Evolutionary conservation across 108 stramenopile genomes (phyloP).

Genomic region (Pseudonitzschia delicatissima): DNA sequence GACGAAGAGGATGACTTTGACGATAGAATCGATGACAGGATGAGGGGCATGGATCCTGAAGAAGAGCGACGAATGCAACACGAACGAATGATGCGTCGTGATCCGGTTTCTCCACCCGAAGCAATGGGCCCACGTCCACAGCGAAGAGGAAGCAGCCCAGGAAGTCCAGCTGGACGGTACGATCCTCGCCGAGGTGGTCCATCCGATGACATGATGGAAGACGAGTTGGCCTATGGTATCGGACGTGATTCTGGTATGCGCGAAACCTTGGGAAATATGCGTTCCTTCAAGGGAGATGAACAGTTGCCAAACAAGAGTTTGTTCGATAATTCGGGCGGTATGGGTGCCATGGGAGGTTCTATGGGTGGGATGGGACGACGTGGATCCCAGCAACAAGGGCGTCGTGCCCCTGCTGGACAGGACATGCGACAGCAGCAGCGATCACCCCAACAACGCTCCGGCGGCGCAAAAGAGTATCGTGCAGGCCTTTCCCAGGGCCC

Average conservation of each 20-base stretch:
- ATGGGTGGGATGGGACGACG: background rate
- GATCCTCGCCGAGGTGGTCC: slow-evolving; percentile 4
- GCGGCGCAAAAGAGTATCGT: background rate
- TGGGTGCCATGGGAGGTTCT: background rate
- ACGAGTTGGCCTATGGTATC: slow-evolving; percentile 5
- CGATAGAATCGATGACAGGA: background rate
- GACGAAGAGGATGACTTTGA: background rate
- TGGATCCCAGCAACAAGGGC: background rate
- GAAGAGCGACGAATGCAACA: slow-evolving; percentile 13
- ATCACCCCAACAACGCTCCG: background rate
- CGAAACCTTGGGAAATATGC: slow-evolving; percentile 1
- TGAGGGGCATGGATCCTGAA: slow-evolving; percentile 8
- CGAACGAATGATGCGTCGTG: slow-evolving; percentile 4
- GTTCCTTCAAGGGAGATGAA: slow-evolving; percentile 8
- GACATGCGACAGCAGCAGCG: background rate
- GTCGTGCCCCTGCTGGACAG: background rate
- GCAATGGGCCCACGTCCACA: slow-evolving; percentile 9
- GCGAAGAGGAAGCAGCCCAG: background rate
- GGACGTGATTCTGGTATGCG: background rate
- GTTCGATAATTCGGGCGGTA: background rate
- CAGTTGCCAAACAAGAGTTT: slow-evolving; percentile 4
- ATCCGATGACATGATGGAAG: background rate
- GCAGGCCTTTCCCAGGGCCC: background rate
- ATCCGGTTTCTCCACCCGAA: slow-evolving; percentile 9
- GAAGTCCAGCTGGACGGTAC: background rate